A percentile compares a stretch with the other conserved stretches of the same genome.
Conservation (phyloP, 2,329 filamentous ascomycete genomes). For the Trichophyton schoenleinii region DNA sequence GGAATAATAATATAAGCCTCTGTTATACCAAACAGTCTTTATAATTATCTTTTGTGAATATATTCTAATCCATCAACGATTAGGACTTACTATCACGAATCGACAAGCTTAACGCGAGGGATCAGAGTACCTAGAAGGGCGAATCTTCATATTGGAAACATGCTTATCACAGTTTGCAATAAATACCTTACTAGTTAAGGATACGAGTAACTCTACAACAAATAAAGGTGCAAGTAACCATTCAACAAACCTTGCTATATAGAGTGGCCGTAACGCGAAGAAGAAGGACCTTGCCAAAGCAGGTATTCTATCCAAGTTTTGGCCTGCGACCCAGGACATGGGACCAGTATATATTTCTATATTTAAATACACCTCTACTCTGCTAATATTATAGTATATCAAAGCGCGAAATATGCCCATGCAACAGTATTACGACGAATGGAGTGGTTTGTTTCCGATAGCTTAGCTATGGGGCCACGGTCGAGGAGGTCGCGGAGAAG, state of each 20-base stretch:
- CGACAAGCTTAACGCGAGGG: neutral
- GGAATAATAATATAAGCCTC: no score
- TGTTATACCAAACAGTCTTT: neutral
- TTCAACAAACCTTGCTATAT: neutral
- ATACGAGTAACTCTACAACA: neutral
- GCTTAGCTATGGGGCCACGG: neutral
- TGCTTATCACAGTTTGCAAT: neutral
- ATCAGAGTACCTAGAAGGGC: neutral
- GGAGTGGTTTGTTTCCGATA: neutral
- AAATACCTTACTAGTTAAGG: neutral
- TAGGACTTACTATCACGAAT: neutral
- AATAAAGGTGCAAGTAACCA: neutral
- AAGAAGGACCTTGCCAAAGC: constrained; percentile 1
- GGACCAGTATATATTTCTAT: constrained; percentile 1
- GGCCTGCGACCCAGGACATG: neutral
- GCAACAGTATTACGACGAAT: neutral
- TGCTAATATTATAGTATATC: constrained; percentile 2
- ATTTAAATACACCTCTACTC: constrained; percentile 1
- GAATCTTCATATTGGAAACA: neutral
- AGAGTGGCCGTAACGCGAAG: neutral
- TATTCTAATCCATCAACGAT: neutral
- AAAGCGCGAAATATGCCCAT: neutral
- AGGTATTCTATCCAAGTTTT: neutral
- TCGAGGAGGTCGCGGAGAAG: neutral
- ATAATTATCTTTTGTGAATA: neutral